Evolutionary conservation across 1,284 basidiomycete species (phyloP), one percentile per base, ranked within the genome.

Genomic region (Pascua sp.): DNA sequence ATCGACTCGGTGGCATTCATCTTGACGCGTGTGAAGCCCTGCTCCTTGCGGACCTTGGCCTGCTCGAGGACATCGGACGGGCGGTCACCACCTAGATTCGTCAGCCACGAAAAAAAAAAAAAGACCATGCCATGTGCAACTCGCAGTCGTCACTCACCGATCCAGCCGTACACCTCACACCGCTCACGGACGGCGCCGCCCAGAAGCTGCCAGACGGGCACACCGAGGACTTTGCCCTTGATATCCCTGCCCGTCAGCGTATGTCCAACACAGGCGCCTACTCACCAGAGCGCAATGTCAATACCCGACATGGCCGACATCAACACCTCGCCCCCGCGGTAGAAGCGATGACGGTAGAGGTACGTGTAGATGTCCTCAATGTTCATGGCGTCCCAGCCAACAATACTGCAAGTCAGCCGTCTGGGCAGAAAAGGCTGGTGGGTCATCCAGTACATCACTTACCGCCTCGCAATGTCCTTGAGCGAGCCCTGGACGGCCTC

Each of bases 401-500:
- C 59, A 39, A 75, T 55, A 41, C 73, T 70, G 48, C 16, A 32
- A 13, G 49, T 59, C 18, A 59, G 59, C 47, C 13, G 40, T 16
- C 16, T 12, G n/a, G 8, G 38, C 32, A 49, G 46, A 47, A n/a
- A 40, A 37, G 37, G 32, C 39, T 37, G 32, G 47, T 18, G 38
- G 32, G 37, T 11, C 36, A 49, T 41, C 40, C 40, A 10, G 40
- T 41, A 41, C 15, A 9, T 41, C 12, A 12, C 66, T 57, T 51
- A 88, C 47, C 85, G 80, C 57, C 84, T 78, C 15, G 78, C 75
- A 32, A 90, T 81, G 60, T 89, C 87, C 40, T 77, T 67, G 64
- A 84, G 81, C 24, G 86, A 85, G 17, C 87, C 88, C 74, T 89
- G 86, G 10, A 90, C 82, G 4, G 88, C 86, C 75, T 90, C 86